Evolutionary conservation across 2,329 filamentous ascomycete species (phyloP).

Genomic region (Aspergillus neotritici): DNA sequence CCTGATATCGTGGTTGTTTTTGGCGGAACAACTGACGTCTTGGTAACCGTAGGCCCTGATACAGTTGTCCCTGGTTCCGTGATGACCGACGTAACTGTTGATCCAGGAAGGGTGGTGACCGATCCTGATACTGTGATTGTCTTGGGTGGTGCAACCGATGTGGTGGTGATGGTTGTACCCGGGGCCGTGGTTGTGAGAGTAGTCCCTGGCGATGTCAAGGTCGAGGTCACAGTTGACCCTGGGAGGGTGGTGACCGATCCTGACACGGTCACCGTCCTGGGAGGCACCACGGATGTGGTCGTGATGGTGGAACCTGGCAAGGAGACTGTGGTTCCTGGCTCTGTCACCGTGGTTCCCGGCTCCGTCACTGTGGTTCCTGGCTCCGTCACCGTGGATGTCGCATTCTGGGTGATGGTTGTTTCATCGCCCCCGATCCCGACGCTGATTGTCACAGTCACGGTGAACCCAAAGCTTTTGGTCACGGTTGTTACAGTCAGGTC

Average conservation of each 20-base stretch:
- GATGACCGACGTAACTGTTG: constrained; percentile 2
- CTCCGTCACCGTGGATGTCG: neutral
- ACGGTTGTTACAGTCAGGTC: neutral
- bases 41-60: neutral
- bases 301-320: constrained; percentile 1
- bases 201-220: neutral
- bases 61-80: constrained; percentile 6
- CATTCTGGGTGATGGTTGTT: constrained; percentile 1
- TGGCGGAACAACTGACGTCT: neutral
- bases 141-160: neutral
- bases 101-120: constrained; percentile 13
- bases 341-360: constrained; percentile 2
- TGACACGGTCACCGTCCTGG: neutral
- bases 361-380: constrained; percentile 1
- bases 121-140: constrained; percentile 1
- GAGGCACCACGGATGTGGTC: too few species aligned
- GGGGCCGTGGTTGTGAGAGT: constrained; percentile 1
- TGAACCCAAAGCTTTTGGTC: neutral
- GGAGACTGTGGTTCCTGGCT: constrained; percentile 4
- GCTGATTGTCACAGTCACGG: neutral
- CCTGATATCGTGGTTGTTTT: neutral
- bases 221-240: constrained; percentile 4
- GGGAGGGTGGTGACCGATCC: constrained; percentile 2
- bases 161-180: neutral
- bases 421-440: neutral